Percentiles rank a stretch among this genome's conserved stretches.
Evolutionary conservation across 2,329 filamentous ascomycete species (phyloP).

Genomic region (Botrytis cinerea): DNA sequence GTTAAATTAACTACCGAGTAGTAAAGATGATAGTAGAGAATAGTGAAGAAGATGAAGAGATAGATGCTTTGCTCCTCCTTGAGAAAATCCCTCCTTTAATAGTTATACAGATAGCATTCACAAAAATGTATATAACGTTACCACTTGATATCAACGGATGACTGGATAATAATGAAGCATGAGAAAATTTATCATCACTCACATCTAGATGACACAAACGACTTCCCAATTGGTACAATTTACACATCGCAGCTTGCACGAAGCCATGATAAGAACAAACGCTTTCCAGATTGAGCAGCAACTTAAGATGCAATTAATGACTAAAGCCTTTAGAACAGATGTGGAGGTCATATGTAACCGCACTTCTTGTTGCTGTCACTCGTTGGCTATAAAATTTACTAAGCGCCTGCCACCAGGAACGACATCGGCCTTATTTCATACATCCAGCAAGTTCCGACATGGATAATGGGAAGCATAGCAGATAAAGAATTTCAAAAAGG

Average conservation of each 20-base stretch:
- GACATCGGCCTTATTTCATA: neutral
- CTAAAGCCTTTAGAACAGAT: neutral
- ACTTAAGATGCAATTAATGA: neutral
- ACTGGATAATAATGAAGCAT: neutral
- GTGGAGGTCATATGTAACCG: slow-evolving; percentile 5
- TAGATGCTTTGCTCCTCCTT: neutral
- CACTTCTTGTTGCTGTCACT: neutral
- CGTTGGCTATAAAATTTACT: neutral
- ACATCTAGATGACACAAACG: neutral
- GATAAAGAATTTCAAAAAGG: neutral
- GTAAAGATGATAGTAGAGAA: neutral
- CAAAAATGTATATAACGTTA: neutral
- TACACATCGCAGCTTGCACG: neutral
- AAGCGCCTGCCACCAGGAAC: neutral
- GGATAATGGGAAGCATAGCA: neutral
- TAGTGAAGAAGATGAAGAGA: neutral
- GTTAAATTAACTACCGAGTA: neutral
- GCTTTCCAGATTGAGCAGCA: neutral
- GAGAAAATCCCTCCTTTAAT: neutral
- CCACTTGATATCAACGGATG: neutral
- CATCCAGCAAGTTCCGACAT: neutral
- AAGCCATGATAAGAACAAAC: neutral
- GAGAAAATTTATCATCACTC: neutral
- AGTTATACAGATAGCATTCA: neutral
- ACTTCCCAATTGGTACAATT: neutral